Base-by-base conservation (phyloP, 495 filamentous ascomycete genomes). In the Cercophora scortea region DNA sequence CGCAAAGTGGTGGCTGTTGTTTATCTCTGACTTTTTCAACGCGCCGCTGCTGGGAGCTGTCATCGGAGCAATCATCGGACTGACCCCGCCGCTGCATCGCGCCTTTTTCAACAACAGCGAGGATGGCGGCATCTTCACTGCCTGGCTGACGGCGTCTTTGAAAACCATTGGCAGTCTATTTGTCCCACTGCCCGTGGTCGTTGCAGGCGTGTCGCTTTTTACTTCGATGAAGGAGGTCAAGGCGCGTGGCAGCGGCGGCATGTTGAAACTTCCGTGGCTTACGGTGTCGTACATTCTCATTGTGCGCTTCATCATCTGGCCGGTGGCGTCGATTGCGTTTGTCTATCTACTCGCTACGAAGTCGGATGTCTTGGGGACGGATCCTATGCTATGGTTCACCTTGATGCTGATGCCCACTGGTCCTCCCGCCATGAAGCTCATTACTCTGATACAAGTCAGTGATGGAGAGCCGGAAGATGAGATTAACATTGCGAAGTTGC, bases 321-420 rank as follows among this genome's bases (percentile, higher is more conserved):
- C 63, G 18, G 42, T 47, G 1, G 55, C 71, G 18, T 79, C 77
- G 13, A 86, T 91, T 50, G 63, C 73, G 0, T 16, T 79, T 8
- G 76, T 90, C 15, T 90, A 81, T 56, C 51, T 69, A 0, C 58
- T 91, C n/a, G 85, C 81, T 8, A 71, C 68, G 13, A 75, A 74
- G 47, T 89, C 85, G 0, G 52, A 59, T 15, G 15, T 84, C 8
- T 64, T 90, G 2, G 65, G 71, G 8, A 51, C 70, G 5, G 87
- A 91, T 62, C 86, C 88, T 0, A 81, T 91, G 40, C 61, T 90
- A 16, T 90, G 83, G 83, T 90, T 89, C 60, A 68, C 70, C 8
- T 76, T 90, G 75, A 89, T 89, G 84, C 60, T 89, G 18, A 89
- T 90, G 81, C 85, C 88, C 0, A 74, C 76, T 2, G 87, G 88